Evolutionary conservation across 2,329 filamentous ascomycete genomes (phyloP).

Genomic region (Aspergillus piperis): DNA sequence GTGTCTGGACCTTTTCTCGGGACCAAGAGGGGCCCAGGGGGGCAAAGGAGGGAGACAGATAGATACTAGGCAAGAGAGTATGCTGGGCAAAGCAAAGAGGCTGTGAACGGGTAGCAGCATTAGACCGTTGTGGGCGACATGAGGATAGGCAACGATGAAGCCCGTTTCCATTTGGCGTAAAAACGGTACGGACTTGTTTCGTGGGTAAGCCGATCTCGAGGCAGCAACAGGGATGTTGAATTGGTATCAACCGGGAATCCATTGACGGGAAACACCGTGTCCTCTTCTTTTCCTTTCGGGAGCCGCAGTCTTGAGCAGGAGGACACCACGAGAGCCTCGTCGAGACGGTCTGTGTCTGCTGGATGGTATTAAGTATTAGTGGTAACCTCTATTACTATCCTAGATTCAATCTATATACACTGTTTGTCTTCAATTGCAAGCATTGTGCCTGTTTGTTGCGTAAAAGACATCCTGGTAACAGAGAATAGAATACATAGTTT

Average conservation of each 20-base stretch:
- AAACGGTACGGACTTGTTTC: background rate
- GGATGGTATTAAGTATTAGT: background rate
- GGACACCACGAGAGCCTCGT: background rate
- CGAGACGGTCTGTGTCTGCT: background rate
- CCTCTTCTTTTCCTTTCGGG: conserved; percentile 21
- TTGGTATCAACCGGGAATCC: background rate
- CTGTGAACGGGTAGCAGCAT: background rate
- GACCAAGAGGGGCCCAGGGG: conserved; percentile 10
- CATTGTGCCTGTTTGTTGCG: too few species aligned
- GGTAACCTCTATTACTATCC: background rate
- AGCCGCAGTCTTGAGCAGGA: too few species aligned
- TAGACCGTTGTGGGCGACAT: background rate
- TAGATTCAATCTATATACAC: too few species aligned
- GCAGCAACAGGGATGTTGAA: background rate
- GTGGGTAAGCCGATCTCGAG: conserved; percentile 3
- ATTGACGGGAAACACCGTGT: conserved; percentile 33
- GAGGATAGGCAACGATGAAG: conserved; percentile 1
- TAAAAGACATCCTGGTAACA: too few species aligned
- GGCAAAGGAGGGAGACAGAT: conserved; percentile 1
- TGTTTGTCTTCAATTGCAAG: too few species aligned
- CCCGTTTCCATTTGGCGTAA: background rate
- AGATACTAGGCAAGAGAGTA: background rate
- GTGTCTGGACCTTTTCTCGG: conserved; percentile 16
- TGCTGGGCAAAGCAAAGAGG: background rate
- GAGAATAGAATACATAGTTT: background rate